A percentile compares a stretch with the other conserved stretches of the same genome.
Conservation (phyloP, 164 flowering plant species). For the Annona cherimola region DNA sequence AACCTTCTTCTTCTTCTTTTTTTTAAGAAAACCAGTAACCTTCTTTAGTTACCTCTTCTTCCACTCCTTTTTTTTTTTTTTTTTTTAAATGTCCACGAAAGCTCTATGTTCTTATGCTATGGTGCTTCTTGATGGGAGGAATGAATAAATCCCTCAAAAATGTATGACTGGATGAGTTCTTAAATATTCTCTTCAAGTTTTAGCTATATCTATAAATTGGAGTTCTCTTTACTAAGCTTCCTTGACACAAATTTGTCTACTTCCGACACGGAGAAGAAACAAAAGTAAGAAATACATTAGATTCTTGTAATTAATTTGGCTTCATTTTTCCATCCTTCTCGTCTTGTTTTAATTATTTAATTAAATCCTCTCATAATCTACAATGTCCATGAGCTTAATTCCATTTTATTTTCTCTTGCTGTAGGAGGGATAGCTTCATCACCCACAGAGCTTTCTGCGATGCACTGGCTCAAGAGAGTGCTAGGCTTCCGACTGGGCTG, state of each 20-base stretch:
- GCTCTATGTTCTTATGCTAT: not conserved
- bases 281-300: not conserved
- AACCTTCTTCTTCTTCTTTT: too few relatives aligned
- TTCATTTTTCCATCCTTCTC: not conserved
- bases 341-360: constrained; percentile 1
- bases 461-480: constrained; percentile 84
- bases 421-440: constrained; percentile 90
- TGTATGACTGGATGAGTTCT: not conserved
- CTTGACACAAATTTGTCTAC: too few relatives aligned
- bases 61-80: too few relatives aligned
- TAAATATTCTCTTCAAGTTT: not conserved
- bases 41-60: not conserved
- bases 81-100: not conserved
- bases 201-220: not conserved
- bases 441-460: constrained; percentile 94
- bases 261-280: not conserved
- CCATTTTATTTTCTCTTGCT: constrained; percentile 10
- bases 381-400: constrained; percentile 1
- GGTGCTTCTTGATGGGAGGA: not conserved
- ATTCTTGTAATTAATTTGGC: not conserved
- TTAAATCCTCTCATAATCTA: not conserved
- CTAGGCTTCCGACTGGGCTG: constrained; percentile 54
- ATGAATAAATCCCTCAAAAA: not conserved
- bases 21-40: not conserved
- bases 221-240: not conserved